Percentiles rank a stretch among this genome's conserved stretches.
Conservation (phyloP, 768 basidiomycete genomes). For the Saitozyma podzolica region DNA sequence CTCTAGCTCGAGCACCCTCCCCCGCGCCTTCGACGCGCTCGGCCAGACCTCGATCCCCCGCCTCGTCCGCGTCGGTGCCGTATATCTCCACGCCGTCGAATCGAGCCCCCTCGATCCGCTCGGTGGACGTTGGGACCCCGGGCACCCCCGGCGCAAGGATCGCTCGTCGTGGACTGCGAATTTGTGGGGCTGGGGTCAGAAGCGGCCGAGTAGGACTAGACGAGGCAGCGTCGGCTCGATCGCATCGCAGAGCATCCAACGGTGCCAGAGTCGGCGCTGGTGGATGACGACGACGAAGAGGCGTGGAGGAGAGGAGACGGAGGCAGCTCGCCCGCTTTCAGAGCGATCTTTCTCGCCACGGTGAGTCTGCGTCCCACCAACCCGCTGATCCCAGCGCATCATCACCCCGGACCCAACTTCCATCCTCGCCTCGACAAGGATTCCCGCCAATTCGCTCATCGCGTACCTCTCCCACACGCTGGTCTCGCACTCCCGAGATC, state of each 20-base stretch:
- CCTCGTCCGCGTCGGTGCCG: conserved; percentile 13
- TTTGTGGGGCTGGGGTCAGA: conserved; percentile 41
- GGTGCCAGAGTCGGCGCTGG: neutral
- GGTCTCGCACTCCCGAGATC: conserved; percentile 38
- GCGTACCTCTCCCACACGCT: conserved; percentile 47
- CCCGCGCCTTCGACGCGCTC: conserved; percentile 21
- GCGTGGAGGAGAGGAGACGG: conserved; percentile 40
- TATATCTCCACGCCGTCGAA: conserved; percentile 1
- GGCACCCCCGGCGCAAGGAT: neutral
- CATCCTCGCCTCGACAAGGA: conserved; percentile 25
- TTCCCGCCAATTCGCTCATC: conserved; percentile 34
- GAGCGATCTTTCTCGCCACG: conserved; percentile 48
- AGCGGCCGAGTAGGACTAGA: conserved; percentile 9
- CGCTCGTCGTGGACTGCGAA: conserved; percentile 37
- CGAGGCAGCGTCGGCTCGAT: conserved; percentile 17
- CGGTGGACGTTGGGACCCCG: neutral
- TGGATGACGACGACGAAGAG: conserved; percentile 31
- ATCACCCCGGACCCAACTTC: conserved; percentile 47
- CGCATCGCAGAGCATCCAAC: neutral
- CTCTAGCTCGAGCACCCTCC: conserved; percentile 12
- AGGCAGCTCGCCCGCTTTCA: conserved; percentile 42
- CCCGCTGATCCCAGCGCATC: conserved; percentile 33
- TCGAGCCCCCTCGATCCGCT: conserved; percentile 4
- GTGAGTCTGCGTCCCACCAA: conserved; percentile 11
- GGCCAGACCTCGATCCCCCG: conserved; percentile 18